A percentile compares a stretch with the other conserved stretches of the same genome.
phyloP scores from a whole-genome alignment of 179 eudicot species.

The Kewa caespitosa region DNA sequence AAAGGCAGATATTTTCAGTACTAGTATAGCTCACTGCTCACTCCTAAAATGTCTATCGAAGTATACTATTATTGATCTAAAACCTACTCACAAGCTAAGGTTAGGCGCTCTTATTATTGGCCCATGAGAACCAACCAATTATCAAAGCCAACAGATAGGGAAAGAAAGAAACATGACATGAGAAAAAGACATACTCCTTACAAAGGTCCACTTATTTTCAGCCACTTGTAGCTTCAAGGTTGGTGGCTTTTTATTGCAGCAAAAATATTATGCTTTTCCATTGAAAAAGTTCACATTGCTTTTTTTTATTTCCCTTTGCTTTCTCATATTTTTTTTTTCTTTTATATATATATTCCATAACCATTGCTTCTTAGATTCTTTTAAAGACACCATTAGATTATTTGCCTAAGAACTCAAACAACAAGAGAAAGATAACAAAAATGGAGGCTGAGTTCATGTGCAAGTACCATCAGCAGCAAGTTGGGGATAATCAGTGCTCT shows the following conservation, averaged over 20 bases:
- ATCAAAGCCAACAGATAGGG: not conserved
- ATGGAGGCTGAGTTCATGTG: constrained; percentile 45
- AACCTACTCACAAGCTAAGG: not conserved
- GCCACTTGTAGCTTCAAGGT: not conserved
- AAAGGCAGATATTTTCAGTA: no score
- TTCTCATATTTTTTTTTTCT: not conserved
- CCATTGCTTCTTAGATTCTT: no score
- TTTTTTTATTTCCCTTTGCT: not conserved
- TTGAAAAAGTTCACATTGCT: not conserved
- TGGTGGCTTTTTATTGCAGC: not conserved
- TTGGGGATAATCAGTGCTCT: constrained; percentile 50
- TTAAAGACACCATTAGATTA: not conserved
- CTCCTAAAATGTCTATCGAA: no score
- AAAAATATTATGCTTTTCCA: not conserved
- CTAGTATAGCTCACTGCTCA: no score
- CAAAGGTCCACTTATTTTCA: not conserved
- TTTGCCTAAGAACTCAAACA: not conserved
- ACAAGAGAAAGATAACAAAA: not conserved
- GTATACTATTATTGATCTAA: no score
- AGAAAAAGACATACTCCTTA: not conserved
- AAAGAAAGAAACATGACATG: not conserved
- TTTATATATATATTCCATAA: no score
- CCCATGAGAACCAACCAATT: not conserved
- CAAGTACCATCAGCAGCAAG: constrained; percentile 51
- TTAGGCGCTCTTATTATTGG: not conserved